phyloP scores from a whole-genome alignment of 495 filamentous ascomycete genomes.

The Hypoxylon perforatum region DNA sequence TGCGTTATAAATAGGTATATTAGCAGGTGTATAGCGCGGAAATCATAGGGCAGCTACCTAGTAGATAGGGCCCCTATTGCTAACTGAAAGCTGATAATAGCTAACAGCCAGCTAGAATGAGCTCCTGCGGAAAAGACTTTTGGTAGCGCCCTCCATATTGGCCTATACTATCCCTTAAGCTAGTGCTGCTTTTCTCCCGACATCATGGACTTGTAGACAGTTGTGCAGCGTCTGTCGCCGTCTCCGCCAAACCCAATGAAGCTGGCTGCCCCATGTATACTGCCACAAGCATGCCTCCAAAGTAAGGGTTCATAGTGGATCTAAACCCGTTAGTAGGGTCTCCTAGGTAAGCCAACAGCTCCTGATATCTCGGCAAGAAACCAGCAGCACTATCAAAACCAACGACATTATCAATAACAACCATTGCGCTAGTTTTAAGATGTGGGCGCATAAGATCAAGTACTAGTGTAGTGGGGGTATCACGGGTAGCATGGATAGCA shows the following conservation, averaged over 20 bases:
- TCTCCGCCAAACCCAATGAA: no score
- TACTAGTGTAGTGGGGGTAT: conserved; percentile 59
- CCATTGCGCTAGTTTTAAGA: conserved; percentile 58
- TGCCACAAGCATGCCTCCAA: conserved; percentile 31
- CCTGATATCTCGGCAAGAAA: conserved; percentile 49
- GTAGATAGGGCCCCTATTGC: no score
- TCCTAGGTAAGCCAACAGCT: conserved; percentile 37
- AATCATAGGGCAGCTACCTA: no score
- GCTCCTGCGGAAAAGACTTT: no score
- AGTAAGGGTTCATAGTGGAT: conserved; percentile 34
- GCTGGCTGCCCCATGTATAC: conserved; percentile 17
- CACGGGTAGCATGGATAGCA: conserved; percentile 56
- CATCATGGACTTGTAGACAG: not conserved
- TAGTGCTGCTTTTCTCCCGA: no score
- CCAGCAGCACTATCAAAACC: conserved; percentile 38
- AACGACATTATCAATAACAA: conserved; percentile 63
- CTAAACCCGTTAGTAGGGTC: conserved; percentile 45
- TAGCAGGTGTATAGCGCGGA: no score
- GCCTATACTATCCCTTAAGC: no score
- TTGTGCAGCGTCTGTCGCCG: not conserved
- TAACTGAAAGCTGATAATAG: no score
- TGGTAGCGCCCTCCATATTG: no score
- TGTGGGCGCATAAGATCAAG: conserved; percentile 59
- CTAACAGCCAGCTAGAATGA: no score
- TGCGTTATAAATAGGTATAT: no score